Evolutionary conservation across 2,329 filamentous ascomycete species (phyloP).

Genomic region (Aspergillus sp.): DNA sequence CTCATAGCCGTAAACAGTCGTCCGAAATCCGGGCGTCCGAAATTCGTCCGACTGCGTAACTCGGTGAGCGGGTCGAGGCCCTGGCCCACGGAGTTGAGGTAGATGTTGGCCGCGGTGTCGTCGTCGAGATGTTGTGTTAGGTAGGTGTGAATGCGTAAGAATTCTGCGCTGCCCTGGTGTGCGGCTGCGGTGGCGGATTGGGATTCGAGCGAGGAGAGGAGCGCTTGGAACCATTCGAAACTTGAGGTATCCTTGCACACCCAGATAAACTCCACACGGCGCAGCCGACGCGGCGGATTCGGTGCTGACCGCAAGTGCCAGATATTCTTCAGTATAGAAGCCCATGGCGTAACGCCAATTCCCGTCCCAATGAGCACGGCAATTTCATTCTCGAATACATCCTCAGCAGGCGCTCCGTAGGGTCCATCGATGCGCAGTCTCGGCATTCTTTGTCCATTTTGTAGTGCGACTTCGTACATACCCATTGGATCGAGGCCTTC

Average conservation of each 20-base stretch:
- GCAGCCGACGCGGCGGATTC: constrained; percentile 80
- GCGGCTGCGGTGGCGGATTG: constrained; percentile 69
- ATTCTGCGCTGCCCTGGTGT: constrained; percentile 54
- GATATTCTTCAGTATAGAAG: constrained; percentile 90
- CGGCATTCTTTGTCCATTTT: constrained; percentile 91
- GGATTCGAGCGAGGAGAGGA: constrained; percentile 81
- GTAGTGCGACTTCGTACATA: constrained; percentile 95
- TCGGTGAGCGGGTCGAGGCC: constrained; percentile 88
- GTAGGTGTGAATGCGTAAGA: constrained; percentile 96
- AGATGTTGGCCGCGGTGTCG: constrained; percentile 93
- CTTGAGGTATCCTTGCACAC: constrained; percentile 91
- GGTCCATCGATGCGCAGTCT: constrained; percentile 84
- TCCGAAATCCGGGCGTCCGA: constrained; percentile 83
- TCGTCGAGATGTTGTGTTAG: constrained; percentile 88
- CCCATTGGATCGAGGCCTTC: constrained; percentile 85
- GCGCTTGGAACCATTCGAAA: constrained; percentile 97
- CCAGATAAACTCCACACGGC: constrained; percentile 98
- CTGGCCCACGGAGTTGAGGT: constrained; percentile 87
- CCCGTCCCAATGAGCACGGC: constrained; percentile 73
- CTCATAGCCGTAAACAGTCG: constrained; percentile 77
- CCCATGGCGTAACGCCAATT: constrained; percentile 81
- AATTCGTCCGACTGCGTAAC: constrained; percentile 82
- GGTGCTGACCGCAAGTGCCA: constrained; percentile 90
- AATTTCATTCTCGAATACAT: constrained; percentile 90
- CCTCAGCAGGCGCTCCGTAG: constrained; percentile 93